A percentile compares a stretch with the other conserved stretches of the same genome.
These are phyloP conservation scores for Ogataea ganodermae DNA, from an alignment of 805 yeast species.

Conservation along the genomic window DNA sequence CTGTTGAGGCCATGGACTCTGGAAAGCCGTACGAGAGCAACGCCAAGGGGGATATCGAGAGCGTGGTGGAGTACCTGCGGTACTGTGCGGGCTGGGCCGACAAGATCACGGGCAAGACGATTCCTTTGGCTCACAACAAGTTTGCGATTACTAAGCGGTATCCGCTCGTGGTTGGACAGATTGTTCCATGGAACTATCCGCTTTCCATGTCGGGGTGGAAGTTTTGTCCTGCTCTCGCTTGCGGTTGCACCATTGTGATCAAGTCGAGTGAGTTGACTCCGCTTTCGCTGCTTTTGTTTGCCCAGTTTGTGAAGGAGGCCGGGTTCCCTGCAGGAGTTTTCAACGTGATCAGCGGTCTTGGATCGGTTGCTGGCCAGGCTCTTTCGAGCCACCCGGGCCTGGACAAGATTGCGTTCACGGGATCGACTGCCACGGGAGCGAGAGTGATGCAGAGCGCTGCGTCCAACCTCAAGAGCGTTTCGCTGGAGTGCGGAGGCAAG, in stretches of 20 bases:
- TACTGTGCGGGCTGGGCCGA: constrained; percentile 68
- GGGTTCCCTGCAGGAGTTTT: constrained; percentile 80
- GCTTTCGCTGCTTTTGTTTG: constrained; percentile 63
- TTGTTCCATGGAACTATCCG: constrained; percentile 76
- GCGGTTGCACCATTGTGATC: constrained; percentile 72
- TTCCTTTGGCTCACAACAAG: constrained; percentile 42
- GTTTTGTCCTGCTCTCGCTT: constrained; percentile 79
- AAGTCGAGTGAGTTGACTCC: constrained; percentile 81
- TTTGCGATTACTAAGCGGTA: constrained; percentile 71
- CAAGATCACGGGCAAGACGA: constrained; percentile 48
- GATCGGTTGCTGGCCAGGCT: constrained; percentile 68
- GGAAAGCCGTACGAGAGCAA: constrained; percentile 54
- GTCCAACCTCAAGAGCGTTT: constrained; percentile 59
- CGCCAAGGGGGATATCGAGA: constrained; percentile 51
- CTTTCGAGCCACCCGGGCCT: constrained; percentile 61
- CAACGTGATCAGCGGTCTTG: constrained; percentile 71
- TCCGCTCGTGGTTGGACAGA: constrained; percentile 66
- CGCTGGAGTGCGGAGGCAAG: constrained; percentile 75
- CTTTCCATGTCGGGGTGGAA: constrained; percentile 78
- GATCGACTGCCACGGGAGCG: constrained; percentile 68
- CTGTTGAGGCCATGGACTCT: constrained; percentile 55
- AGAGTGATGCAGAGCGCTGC: constrained; percentile 64
- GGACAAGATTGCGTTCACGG: constrained; percentile 64
- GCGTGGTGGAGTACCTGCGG: constrained; percentile 46
- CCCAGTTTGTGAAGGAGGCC: constrained; percentile 57